A percentile compares a stretch with the other conserved stretches of the same genome.
phyloP scores from a whole-genome alignment of 2,329 filamentous ascomycete species.

The Xylaria sp. region DNA sequence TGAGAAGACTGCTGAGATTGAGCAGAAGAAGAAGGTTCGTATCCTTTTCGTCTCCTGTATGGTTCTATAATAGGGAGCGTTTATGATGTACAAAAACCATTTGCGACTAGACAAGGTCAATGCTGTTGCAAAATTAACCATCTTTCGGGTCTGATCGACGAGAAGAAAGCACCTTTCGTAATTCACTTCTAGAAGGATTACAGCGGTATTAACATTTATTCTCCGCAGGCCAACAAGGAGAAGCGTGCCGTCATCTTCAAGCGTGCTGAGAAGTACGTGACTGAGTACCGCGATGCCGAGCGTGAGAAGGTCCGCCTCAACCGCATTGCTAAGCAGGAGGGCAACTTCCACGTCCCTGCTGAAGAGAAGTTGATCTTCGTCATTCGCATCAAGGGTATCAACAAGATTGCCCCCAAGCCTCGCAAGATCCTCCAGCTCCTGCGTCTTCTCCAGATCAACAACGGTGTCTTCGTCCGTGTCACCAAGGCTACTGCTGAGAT shows the following conservation, averaged over 20 bases:
- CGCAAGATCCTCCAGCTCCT: slow-evolving; percentile 99
- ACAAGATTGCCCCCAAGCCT: slow-evolving; percentile 99
- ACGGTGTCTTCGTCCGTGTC: slow-evolving; percentile 96
- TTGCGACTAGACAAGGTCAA: slow-evolving; percentile 96
- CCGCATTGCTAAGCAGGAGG: slow-evolving; percentile 90
- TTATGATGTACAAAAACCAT: slow-evolving; percentile 88
- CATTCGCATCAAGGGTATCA: slow-evolving; percentile 99
- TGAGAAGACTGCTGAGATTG: slow-evolving; percentile 79
- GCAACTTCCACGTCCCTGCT: slow-evolving; percentile 92
- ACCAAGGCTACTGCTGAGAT: slow-evolving; percentile 99
- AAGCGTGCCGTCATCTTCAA: slow-evolving; percentile 99
- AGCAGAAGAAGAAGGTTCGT: slow-evolving; percentile 93
- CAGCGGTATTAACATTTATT: slow-evolving; percentile 51
- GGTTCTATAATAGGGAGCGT: slow-evolving; percentile 47
- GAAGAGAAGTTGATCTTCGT: slow-evolving; percentile 98
- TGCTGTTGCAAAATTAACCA: slow-evolving; percentile 99
- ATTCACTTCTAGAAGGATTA: neutral
- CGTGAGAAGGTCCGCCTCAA: slow-evolving; percentile 96
- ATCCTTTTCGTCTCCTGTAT: slow-evolving; percentile 18
- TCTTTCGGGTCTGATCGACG: slow-evolving; percentile 97
- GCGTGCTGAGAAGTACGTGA: slow-evolving; percentile 99
- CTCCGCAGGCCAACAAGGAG: slow-evolving; percentile 89
- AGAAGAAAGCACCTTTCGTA: slow-evolving; percentile 33
- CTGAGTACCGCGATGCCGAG: slow-evolving; percentile 99
- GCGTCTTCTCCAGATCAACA: slow-evolving; percentile 99